Percentiles rank a stretch among this genome's conserved stretches.
These are phyloP conservation scores for Tricholoma matsutake DNA, from an alignment of 768 basidiomycete species.

Conservation along the genomic window DNA sequence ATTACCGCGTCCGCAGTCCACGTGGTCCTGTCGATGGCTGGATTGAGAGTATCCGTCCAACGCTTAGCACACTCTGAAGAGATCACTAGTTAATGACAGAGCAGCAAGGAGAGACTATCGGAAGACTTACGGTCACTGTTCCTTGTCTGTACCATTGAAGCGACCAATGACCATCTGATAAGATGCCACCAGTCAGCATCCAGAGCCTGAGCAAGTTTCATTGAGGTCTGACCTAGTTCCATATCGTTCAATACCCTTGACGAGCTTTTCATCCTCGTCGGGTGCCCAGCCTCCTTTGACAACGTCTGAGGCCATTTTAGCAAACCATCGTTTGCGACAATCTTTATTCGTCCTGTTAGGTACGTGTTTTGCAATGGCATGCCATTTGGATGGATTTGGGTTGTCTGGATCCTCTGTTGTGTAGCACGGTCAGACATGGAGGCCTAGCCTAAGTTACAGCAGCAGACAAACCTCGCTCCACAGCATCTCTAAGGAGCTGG, in stretches of 20 bases:
- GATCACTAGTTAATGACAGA: conserved; percentile 13
- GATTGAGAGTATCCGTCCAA: conserved; percentile 61
- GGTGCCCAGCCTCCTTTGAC: conserved; percentile 62
- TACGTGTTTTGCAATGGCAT: conserved; percentile 59
- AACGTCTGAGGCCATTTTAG: conserved; percentile 61
- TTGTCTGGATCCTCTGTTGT: conserved; percentile 52
- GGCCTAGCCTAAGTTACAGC: background rate
- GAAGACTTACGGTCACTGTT: conserved; percentile 54
- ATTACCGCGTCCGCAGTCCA: conserved; percentile 54
- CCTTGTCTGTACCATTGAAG: conserved; percentile 51
- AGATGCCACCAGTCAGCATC: conserved; percentile 6
- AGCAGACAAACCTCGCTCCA: conserved; percentile 38
- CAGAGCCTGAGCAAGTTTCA: no score
- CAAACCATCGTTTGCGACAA: conserved; percentile 62
- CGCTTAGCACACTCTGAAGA: conserved; percentile 55
- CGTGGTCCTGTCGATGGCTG: conserved; percentile 56
- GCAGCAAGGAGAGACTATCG: background rate
- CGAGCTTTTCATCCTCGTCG: conserved; percentile 56
- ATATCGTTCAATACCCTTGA: conserved; percentile 53
- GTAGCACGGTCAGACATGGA: conserved; percentile 14
- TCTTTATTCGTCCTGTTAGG: conserved; percentile 63
- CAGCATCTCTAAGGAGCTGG: conserved; percentile 49
- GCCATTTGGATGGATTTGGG: conserved; percentile 58
- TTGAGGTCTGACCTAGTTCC: conserved; percentile 44
- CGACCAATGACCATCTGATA: conserved; percentile 55